Conservation (phyloP, 2,329 filamentous ascomycete species). For the Leptoxyphium fumago region DNA sequence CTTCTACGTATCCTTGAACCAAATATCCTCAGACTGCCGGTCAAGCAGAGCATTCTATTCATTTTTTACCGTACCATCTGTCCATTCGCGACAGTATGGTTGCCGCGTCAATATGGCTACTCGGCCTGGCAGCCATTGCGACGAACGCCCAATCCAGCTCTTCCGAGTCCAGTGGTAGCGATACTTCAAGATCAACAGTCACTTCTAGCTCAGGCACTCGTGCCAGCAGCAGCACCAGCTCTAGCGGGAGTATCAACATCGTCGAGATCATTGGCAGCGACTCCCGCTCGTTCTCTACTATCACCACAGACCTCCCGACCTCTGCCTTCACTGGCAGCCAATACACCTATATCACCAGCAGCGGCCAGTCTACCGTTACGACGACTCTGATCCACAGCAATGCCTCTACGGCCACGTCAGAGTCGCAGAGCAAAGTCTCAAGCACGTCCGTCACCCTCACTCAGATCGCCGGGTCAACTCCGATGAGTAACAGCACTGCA, state of each 20-base stretch:
- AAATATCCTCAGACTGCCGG: too few species aligned
- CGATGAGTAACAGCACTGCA: slow-evolving; percentile 10
- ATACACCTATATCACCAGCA: slow-evolving; percentile 15
- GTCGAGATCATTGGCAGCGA: slow-evolving; percentile 12
- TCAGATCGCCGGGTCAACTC: slow-evolving; percentile 6
- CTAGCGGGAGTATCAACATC: not conserved
- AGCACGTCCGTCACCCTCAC: slow-evolving; percentile 10
- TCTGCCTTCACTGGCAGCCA: slow-evolving; percentile 13
- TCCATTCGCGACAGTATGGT: slow-evolving; percentile 9
- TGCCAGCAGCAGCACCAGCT: not conserved
- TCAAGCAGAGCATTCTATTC: too few species aligned
- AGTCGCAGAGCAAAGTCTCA: slow-evolving; percentile 13
- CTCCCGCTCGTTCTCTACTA: slow-evolving; percentile 7
- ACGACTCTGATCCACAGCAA: slow-evolving; percentile 23
- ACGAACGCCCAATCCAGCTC: slow-evolving; percentile 14
- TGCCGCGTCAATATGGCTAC: slow-evolving; percentile 14
- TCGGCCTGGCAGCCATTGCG: slow-evolving; percentile 21
- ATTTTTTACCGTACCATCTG: too few species aligned
- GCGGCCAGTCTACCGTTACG: slow-evolving; percentile 11
- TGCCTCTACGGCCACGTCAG: slow-evolving; percentile 24
- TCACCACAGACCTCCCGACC: slow-evolving; percentile 9
- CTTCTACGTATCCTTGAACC: too few species aligned
- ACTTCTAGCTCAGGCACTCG: slow-evolving; percentile 1
- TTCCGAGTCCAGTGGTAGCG: slow-evolving; percentile 6
- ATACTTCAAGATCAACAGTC: not conserved